phyloP scores from a whole-genome alignment of 805 yeast species.

The Metschnikowia henanensis region DNA sequence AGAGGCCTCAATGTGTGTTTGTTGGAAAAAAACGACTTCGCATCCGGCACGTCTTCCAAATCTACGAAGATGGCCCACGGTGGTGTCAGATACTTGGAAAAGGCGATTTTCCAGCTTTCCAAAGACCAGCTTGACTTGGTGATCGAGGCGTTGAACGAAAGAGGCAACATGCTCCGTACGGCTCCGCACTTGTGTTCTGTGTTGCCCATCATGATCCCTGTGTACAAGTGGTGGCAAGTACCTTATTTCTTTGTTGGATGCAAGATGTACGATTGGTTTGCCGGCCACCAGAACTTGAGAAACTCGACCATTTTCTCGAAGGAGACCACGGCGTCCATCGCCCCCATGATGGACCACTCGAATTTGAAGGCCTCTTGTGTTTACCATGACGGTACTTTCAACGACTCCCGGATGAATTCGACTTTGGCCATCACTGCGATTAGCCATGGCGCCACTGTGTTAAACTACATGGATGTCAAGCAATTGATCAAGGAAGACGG shows the following conservation, averaged over 20 bases:
- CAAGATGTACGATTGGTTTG: constrained; percentile 88
- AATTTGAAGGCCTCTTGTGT: constrained; percentile 87
- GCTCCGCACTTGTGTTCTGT: constrained; percentile 90
- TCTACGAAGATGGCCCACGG: constrained; percentile 98
- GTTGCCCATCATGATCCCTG: constrained; percentile 94
- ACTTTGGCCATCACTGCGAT: constrained; percentile 84
- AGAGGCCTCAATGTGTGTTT: constrained; percentile 89
- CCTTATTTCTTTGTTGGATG: constrained; percentile 94
- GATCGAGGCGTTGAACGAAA: constrained; percentile 84
- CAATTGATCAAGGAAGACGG: constrained; percentile 69
- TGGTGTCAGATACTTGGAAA: constrained; percentile 93
- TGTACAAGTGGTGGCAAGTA: constrained; percentile 92
- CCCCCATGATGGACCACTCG: constrained; percentile 81
- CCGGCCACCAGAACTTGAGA: constrained; percentile 84
- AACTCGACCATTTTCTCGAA: constrained; percentile 71
- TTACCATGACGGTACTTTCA: constrained; percentile 93
- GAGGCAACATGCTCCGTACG: constrained; percentile 80
- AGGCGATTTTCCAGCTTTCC: constrained; percentile 90
- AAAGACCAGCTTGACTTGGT: constrained; percentile 88
- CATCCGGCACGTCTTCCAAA: constrained; percentile 90
- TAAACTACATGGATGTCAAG: constrained; percentile 82
- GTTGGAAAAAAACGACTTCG: constrained; percentile 86
- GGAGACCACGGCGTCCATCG: constrained; percentile 64
- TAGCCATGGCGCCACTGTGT: constrained; percentile 83
- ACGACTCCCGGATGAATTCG: constrained; percentile 88